These are phyloP conservation scores for Ophiostoma australiae DNA, from an alignment of 2,329 filamentous ascomycete species.

Conservation along the genomic window DNA sequence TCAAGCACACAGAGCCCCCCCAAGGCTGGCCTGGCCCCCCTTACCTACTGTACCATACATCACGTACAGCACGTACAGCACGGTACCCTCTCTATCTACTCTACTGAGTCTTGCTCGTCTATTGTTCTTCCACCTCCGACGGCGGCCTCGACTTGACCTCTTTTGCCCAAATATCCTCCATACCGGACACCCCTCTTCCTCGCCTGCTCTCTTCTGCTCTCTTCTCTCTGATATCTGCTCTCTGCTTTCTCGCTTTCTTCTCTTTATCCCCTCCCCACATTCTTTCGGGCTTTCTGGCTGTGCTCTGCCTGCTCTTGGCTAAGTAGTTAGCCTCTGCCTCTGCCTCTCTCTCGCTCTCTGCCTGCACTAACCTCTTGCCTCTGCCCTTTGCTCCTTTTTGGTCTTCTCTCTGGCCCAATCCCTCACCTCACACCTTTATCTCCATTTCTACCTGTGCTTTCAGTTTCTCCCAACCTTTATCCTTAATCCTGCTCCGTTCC, in stretches of 20 bases:
- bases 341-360: background rate
- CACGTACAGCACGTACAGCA: background rate
- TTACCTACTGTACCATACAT: background rate
- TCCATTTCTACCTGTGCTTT: background rate
- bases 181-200: slow-evolving; percentile 19
- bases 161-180: slow-evolving; percentile 20
- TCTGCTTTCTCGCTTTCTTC: slow-evolving; percentile 4
- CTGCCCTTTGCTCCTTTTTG: background rate
- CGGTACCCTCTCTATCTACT: slow-evolving; percentile 12
- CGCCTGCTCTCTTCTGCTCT: background rate
- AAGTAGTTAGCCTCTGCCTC: background rate
- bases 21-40: background rate
- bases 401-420: slow-evolving; percentile 2
- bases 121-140: slow-evolving; percentile 25
- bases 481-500: background rate
- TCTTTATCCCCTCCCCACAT: slow-evolving; percentile 21
- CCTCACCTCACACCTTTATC: slow-evolving; percentile 15
- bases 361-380: background rate
- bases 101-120: slow-evolving; percentile 16
- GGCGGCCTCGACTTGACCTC: slow-evolving; percentile 22
- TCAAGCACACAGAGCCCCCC: background rate
- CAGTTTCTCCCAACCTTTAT: background rate
- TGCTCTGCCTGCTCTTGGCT: slow-evolving; percentile 5
- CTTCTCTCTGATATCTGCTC: too few species aligned
- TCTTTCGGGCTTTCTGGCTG: slow-evolving; percentile 18